These are phyloP conservation scores for Talaromyces ruber DNA, from an alignment of 495 filamentous ascomycete genomes.

Conservation along the genomic window DNA sequence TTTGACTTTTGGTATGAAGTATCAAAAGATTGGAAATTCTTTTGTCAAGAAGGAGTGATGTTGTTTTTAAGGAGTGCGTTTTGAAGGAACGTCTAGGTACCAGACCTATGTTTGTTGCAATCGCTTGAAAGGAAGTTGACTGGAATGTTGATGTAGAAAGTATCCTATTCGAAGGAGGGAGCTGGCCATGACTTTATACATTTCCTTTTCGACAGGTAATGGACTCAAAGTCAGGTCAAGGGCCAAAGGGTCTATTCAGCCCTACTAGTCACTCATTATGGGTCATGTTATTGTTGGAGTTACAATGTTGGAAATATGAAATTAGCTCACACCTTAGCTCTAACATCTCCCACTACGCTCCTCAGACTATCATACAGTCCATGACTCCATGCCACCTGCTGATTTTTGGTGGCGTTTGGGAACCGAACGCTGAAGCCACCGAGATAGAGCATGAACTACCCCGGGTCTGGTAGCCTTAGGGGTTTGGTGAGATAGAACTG, in stretches of 20 bases:
- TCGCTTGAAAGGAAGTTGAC: background rate
- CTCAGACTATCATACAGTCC: background rate
- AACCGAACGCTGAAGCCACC: no score
- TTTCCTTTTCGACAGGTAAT: background rate
- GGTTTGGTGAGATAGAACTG: no score
- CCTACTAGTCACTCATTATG: background rate
- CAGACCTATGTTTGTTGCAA: background rate
- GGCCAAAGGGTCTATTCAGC: background rate
- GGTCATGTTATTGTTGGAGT: background rate
- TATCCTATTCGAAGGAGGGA: background rate
- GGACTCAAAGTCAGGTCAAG: background rate
- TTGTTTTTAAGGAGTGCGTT: background rate
- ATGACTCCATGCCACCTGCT: background rate
- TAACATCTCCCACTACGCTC: background rate
- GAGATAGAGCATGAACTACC: no score
- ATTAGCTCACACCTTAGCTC: background rate
- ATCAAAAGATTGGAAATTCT: background rate
- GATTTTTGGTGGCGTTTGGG: background rate
- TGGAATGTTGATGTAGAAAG: background rate
- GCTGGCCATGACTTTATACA: background rate
- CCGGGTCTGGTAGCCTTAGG: no score
- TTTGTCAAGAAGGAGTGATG: background rate
- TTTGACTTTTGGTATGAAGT: background rate
- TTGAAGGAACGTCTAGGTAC: background rate
- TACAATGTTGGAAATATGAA: background rate